These are phyloP conservation scores for Sarocladium brachiariae DNA, from an alignment of 2,329 filamentous ascomycete species.

Conservation along the genomic window DNA sequence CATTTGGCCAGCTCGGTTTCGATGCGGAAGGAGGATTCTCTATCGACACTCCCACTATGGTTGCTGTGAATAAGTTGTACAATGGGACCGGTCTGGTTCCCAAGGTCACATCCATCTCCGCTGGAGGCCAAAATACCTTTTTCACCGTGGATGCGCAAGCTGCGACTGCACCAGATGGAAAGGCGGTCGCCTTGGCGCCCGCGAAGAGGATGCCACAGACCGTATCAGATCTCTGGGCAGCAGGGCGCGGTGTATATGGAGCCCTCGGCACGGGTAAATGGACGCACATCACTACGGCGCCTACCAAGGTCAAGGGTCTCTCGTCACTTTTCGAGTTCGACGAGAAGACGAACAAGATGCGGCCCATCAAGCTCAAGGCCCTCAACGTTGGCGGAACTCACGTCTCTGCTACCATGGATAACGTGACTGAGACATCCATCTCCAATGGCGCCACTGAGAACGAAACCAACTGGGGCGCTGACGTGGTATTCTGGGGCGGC, in stretches of 20 bases:
- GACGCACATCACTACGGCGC: constrained; percentile 76
- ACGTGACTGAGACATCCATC: constrained; percentile 62
- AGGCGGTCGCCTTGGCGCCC: constrained; percentile 17
- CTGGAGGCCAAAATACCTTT: constrained; percentile 81
- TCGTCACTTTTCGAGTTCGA: constrained; percentile 84
- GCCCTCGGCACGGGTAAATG: constrained; percentile 79
- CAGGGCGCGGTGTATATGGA: constrained; percentile 79
- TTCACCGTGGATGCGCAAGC: constrained; percentile 74
- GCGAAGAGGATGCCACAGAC: constrained; percentile 25
- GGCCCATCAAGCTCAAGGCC: constrained; percentile 70
- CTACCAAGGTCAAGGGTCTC: constrained; percentile 74
- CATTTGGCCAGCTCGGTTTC: constrained; percentile 84
- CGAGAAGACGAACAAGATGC: constrained; percentile 57
- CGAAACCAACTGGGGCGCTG: constrained; percentile 81
- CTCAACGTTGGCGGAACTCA: constrained; percentile 76
- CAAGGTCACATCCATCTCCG: constrained; percentile 69
- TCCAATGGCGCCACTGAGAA: constrained; percentile 46
- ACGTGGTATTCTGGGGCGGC: constrained; percentile 88
- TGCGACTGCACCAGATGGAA: constrained; percentile 20
- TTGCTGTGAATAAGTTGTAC: constrained; percentile 70
- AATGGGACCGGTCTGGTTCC: constrained; percentile 54
- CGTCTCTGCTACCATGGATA: constrained; percentile 74
- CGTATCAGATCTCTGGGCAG: constrained; percentile 68
- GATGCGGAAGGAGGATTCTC: constrained; percentile 56
- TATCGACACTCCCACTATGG: constrained; percentile 60